phyloP scores from a whole-genome alignment of 202 grass and related monocot genomes.

The Brachypodium distachyon region DNA sequence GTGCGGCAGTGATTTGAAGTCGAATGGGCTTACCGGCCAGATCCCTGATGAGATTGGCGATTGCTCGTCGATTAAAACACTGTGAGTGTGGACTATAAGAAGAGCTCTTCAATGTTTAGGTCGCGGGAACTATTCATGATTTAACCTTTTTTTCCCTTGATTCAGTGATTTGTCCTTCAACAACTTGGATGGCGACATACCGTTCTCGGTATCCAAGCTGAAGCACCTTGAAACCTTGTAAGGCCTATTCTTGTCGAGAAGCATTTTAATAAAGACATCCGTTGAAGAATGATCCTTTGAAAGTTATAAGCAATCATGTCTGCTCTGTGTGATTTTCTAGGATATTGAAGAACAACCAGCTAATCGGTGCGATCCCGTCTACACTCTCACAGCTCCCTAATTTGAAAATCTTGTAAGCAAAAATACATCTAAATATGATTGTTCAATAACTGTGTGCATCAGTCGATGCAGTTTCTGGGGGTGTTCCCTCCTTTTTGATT shows the following conservation, averaged over 20 bases:
- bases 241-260: not conserved
- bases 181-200: slow-evolving; percentile 86
- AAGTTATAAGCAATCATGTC: not conserved
- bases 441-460: no score
- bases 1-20: slow-evolving; percentile 57
- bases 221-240: slow-evolving; percentile 83
- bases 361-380: slow-evolving; percentile 72
- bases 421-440: no score
- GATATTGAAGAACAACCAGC: slow-evolving; percentile 92
- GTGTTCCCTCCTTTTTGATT: not conserved
- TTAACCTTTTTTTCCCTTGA: not conserved
- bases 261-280: not conserved
- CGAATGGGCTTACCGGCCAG: slow-evolving; percentile 73
- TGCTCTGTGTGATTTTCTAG: slow-evolving; percentile 26
- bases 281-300: no score
- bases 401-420: slow-evolving; percentile 92
- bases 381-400: slow-evolving; percentile 91
- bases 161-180: slow-evolving; percentile 90
- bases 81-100: slow-evolving; percentile 53
- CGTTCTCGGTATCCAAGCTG: slow-evolving; percentile 84
- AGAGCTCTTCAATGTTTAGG: not conserved
- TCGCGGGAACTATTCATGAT: not conserved
- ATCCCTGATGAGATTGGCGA: slow-evolving; percentile 96
- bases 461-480: no score
- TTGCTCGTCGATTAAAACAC: slow-evolving; percentile 51